Conservation (phyloP, 371 early-diverging fungal species). For the Parasitella parasitica region DNA sequence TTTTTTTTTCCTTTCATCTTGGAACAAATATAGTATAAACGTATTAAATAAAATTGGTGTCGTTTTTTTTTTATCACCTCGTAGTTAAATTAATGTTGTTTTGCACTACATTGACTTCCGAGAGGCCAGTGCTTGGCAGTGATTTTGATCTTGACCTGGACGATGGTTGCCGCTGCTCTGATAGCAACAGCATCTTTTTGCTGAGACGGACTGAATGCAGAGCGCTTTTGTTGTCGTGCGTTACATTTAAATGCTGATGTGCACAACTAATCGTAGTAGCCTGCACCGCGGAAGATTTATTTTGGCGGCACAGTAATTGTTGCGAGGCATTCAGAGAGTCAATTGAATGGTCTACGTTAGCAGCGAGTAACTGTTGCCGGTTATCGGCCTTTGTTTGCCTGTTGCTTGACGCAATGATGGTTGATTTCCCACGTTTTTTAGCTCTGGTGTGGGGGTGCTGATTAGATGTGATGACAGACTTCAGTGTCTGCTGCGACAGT, state of each 20-base stretch:
- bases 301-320: neutral
- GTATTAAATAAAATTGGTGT: neutral
- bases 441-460: neutral
- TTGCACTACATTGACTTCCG: slow-evolving; percentile 9
- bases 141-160: slow-evolving; percentile 22
- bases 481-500: slow-evolving; percentile 18
- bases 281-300: slow-evolving; percentile 1
- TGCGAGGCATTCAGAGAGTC: neutral
- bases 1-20: neutral
- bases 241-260: neutral
- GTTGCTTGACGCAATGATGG: neutral
- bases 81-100: neutral
- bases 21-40: too few species aligned
- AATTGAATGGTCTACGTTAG: slow-evolving; percentile 12
- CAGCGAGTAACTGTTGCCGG: slow-evolving; percentile 2
- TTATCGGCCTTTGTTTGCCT: neutral
- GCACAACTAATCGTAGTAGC: neutral
- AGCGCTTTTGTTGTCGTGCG: slow-evolving; percentile 2
- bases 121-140: slow-evolving; percentile 17
- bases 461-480: slow-evolving; percentile 13
- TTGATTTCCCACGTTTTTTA: neutral
- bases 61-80: neutral
- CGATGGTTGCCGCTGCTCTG: neutral
- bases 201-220: slow-evolving; percentile 15
- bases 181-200: slow-evolving; percentile 15